phyloP scores from a whole-genome alignment of 2,329 filamentous ascomycete genomes.

The Ascocoryne sarcoides region DNA sequence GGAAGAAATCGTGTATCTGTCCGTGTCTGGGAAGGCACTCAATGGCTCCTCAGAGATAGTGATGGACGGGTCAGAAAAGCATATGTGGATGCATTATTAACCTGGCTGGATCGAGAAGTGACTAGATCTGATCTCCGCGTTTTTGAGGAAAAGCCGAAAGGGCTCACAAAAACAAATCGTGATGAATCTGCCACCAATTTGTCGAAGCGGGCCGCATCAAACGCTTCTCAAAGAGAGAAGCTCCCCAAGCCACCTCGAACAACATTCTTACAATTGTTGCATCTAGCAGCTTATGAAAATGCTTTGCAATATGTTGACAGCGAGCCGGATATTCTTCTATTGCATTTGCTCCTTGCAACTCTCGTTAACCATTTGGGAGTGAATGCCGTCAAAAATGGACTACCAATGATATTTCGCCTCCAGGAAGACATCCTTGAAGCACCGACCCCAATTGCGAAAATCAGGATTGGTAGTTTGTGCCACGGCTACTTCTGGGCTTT shows the following conservation, averaged over 20 bases:
- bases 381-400: constrained; percentile 67
- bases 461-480: constrained; percentile 74
- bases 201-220: constrained; percentile 56
- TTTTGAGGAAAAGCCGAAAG: constrained; percentile 43
- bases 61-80: constrained; percentile 72
- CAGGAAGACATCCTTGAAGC: constrained; percentile 73
- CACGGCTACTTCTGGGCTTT: constrained; percentile 84
- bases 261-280: constrained; percentile 69
- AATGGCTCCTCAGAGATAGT: constrained; percentile 79
- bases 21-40: constrained; percentile 90
- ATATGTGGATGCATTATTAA: constrained; percentile 74
- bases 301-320: constrained; percentile 64
- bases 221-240: constrained; percentile 42
- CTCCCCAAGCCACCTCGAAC: constrained; percentile 14
- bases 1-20: constrained; percentile 68
- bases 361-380: constrained; percentile 72
- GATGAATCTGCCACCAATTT: constrained; percentile 24
- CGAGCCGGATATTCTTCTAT: constrained; percentile 65
- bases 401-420: constrained; percentile 83
- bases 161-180: constrained; percentile 28
- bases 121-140: constrained; percentile 55
- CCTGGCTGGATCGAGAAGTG: constrained; percentile 80
- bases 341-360: constrained; percentile 68
- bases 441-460: constrained; percentile 59
- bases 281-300: constrained; percentile 84